Percentiles rank a stretch among this genome's conserved stretches.
Conservation (phyloP, 2,329 filamentous ascomycete species). For the Fusarium sp. region DNA sequence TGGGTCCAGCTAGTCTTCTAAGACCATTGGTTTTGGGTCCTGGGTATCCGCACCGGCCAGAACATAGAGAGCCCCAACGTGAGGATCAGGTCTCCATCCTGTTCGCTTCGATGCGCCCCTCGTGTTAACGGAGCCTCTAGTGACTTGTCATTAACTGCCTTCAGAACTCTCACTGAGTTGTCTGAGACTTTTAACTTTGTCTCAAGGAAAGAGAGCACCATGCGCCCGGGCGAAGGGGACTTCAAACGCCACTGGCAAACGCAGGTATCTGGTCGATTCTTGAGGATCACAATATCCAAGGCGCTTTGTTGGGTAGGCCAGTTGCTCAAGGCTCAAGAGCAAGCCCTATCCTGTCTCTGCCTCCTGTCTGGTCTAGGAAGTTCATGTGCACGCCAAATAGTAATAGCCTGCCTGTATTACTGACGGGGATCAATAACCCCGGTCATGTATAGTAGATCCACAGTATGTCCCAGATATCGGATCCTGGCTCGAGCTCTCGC, state of each 20-base stretch:
- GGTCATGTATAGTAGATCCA: constrained; percentile 21
- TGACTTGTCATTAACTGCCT: constrained; percentile 14
- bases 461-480: constrained; percentile 16
- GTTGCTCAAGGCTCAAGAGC: constrained; percentile 2
- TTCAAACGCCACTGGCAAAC: constrained; percentile 11
- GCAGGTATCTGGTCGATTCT: constrained; percentile 18
- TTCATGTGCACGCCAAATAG: constrained; percentile 23
- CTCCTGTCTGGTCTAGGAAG: constrained; percentile 21
- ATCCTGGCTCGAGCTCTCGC: constrained; percentile 4
- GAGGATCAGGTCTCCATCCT: constrained; percentile 8
- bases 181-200: constrained; percentile 13
- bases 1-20: constrained; percentile 1
- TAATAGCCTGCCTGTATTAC: constrained; percentile 21
- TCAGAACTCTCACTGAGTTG: not conserved
- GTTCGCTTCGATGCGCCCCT: constrained; percentile 35
- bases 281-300: constrained; percentile 6
- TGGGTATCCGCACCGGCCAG: not conserved
- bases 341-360: constrained; percentile 20
- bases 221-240: constrained; percentile 21
- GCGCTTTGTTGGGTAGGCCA: constrained; percentile 9
- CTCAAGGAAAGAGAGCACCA: constrained; percentile 18
- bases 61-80: not conserved
- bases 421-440: constrained; percentile 21
- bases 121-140: constrained; percentile 8
- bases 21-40: constrained; percentile 8